Base-by-base conservation (phyloP, 345 rosid genomes). In the Kernera saxatilis region DNA sequence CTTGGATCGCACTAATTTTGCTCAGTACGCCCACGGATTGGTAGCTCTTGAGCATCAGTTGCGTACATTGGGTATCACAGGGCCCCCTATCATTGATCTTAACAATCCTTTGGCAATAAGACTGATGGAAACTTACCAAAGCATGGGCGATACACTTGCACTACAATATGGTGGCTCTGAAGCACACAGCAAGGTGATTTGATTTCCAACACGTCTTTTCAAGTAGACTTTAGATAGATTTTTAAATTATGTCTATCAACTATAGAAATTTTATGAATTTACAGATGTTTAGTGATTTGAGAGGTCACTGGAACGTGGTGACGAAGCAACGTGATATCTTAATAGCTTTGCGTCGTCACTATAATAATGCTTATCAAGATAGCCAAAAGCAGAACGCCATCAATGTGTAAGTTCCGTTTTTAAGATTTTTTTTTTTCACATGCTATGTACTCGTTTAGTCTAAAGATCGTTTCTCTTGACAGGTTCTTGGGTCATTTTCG, bases 91-190 rank as follows among this genome's bases (percentile, higher is more conserved):
- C 39, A 75, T 93, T 57, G 88, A 84, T 79, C 84, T 82, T 9
- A 77, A 85, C 60, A 81, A 85, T 69, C 88, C 91, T 37, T 72
- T 90, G 73, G 94, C 96, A 1, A 77, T 73, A 78, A 77, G 81
- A 33, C 69, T 93, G 67, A 93, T 91, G 94, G 67, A 71, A 59
- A 58, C 78, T 45, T 93, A 93, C 73, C 94, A 93, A 76, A 73
- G 76, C 22, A 89, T 87, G 92, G 98, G 98, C 6, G 89, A 93
- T 82, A 89, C 85, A 17, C 85, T 93, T 73, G 96, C 98, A 1
- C 53, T 84, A 44, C 98, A 93, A 69, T 93, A 93, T 79, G 98
- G 97, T 65, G 98, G 98, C 41, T 93, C 98, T 9, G 90, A 89
- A 18, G 98, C 98, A 46, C 98, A 93, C 72, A 91, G 80, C 82